Evolutionary conservation across 1,139 yeast species (phyloP).

Genomic region (Pneumocystis jirovecii): DNA sequence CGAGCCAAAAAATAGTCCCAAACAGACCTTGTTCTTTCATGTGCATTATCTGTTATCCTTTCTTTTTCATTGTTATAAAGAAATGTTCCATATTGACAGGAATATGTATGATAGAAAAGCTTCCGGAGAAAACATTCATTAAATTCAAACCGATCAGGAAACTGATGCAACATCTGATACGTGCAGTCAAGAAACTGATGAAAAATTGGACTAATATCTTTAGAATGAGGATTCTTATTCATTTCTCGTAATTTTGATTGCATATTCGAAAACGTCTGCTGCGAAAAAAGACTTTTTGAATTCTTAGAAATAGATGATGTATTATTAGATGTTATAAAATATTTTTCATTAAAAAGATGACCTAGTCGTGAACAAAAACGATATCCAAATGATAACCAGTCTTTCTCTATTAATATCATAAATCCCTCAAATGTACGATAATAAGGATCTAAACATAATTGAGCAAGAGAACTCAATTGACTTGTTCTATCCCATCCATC

Average conservation of each 20-base stretch:
- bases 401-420: conserved; percentile 73
- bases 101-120: conserved; percentile 69
- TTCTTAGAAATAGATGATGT: conserved; percentile 25
- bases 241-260: conserved; percentile 8
- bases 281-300: conserved; percentile 19
- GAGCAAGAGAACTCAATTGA: conserved; percentile 70
- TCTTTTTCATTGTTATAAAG: conserved; percentile 63
- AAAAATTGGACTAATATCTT: conserved; percentile 71
- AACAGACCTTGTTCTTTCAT: conserved; percentile 50
- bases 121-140: conserved; percentile 78
- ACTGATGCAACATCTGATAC: conserved; percentile 59
- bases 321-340: conserved; percentile 15
- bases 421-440: conserved; percentile 80
- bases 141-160: conserved; percentile 64
- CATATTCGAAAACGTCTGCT: conserved; percentile 15
- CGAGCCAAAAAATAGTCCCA: conserved; percentile 90
- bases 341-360: conserved; percentile 36
- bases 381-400: conserved; percentile 92
- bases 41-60: conserved; percentile 30
- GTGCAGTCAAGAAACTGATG: conserved; percentile 88
- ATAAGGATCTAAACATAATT: conserved; percentile 79
- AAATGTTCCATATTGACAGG: conserved; percentile 92
- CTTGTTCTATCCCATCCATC: conserved; percentile 99
- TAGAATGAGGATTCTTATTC: conserved; percentile 21
- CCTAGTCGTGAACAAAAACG: conserved; percentile 75